Evolutionary conservation across 1,284 basidiomycete species (phyloP), one percentile per base, ranked within the genome.

Genomic region (Malassezia nana): DNA sequence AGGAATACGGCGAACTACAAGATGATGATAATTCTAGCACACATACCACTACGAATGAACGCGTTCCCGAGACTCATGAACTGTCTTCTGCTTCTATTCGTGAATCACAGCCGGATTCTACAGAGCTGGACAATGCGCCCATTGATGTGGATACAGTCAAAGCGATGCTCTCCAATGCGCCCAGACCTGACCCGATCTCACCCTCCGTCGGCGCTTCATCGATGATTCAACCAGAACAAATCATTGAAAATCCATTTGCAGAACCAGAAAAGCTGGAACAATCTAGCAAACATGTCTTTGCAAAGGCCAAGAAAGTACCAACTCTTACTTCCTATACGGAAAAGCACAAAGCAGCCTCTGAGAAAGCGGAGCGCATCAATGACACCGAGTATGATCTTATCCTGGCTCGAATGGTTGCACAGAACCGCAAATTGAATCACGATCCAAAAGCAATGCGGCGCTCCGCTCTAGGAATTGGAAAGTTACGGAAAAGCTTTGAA

Each of bases 21-120:
- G 79, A 78, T 50, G 82, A 84, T 18, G 83, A 81, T 0, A 40
- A 48, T 31, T 42, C 47, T 6, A 46, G 43, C 12, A 26, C 31
- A 22, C 33, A 52, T 33, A 41, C 43, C 7, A 46, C 31, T 7
- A 50, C 28, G n/a, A 31, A 29, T 6, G 25, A 49, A 15, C 52
- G 25, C 6, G 18, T 12, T 20, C 4, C 13, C 12, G 8, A n/a
- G 5, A 15, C 31, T 6, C 4, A 31, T 2, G 49, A 46, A n/a
- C 25, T 45, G 13, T 47, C 47, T 6, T 43, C 53, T 6, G 38
- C 41, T 4, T 42, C 46, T 10, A 46, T 56, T 9, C 54, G 48
- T 1, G 41, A 47, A 25, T 33, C 28, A 6, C 31, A 32, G 6
- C n/a, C 22, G 7, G 26, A n/a, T 16, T n/a, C 41, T n/a, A 16